Conservation (phyloP, 1,284 basidiomycete genomes). For the Apiotrichum gamsii region DNA sequence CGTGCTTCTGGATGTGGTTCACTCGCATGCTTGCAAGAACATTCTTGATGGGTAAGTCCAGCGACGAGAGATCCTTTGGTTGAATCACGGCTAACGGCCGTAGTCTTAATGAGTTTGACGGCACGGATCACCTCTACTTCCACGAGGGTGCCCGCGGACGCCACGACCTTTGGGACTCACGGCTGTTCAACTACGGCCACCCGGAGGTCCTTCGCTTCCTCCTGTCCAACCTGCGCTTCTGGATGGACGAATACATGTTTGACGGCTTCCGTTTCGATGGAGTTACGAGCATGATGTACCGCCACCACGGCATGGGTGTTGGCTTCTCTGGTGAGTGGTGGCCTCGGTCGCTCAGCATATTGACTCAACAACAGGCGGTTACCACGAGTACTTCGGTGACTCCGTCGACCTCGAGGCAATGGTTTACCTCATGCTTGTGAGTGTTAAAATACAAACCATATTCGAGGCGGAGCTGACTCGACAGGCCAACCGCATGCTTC, state of each 20-base stretch:
- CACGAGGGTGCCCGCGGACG: conserved; percentile 83
- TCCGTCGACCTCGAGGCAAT: conserved; percentile 81
- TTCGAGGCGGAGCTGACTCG: conserved; percentile 1
- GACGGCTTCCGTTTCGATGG: conserved; percentile 98
- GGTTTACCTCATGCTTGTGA: conserved; percentile 90
- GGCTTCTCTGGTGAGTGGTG: conserved; percentile 69
- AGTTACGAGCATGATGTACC: conserved; percentile 98
- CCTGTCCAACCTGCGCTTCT: conserved; percentile 89
- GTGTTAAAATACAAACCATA: conserved; percentile 36
- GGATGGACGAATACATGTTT: conserved; percentile 90
- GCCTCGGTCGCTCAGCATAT: background rate
- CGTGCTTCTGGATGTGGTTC: conserved; percentile 91
- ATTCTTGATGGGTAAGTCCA: conserved; percentile 67
- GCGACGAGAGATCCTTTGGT: no score
- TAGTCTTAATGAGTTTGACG: conserved; percentile 88
- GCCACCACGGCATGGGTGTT: conserved; percentile 92
- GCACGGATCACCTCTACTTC: conserved; percentile 94
- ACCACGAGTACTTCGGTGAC: conserved; percentile 94
- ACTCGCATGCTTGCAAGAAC: conserved; percentile 98
- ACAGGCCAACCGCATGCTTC: conserved; percentile 87
- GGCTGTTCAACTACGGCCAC: conserved; percentile 91
- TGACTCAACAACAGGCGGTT: conserved; percentile 55
- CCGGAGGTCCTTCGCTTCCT: conserved; percentile 94
- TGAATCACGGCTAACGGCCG: background rate
- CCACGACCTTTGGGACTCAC: conserved; percentile 91